A percentile compares a stretch with the other conserved stretches of the same genome.
Evolutionary conservation across 2,329 filamentous ascomycete genomes (phyloP).

Genomic region (Colletotrichum cordylinicola): DNA sequence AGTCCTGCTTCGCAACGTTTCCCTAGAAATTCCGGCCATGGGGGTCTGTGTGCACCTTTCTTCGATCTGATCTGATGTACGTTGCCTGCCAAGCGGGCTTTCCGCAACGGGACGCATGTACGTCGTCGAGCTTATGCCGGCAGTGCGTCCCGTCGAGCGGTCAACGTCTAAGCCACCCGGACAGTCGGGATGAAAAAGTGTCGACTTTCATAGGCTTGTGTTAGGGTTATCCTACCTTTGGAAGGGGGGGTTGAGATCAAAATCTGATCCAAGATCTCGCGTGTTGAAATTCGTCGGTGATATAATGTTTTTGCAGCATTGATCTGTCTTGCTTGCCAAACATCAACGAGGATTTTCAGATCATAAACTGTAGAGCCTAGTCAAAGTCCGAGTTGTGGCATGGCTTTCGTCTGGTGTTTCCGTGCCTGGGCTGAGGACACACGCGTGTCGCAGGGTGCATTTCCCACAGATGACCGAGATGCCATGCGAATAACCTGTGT

Average conservation of each 20-base stretch:
- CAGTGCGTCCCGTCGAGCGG: background rate
- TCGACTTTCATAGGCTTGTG: background rate
- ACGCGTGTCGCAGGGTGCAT: background rate
- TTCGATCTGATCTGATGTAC: background rate
- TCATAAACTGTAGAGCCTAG: background rate
- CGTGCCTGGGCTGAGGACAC: background rate
- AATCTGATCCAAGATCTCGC: background rate
- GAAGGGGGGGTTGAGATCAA: background rate
- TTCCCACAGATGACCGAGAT: background rate
- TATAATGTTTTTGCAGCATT: background rate
- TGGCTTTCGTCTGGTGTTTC: background rate
- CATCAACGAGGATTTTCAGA: background rate
- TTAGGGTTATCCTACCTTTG: background rate
- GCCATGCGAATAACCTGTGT: background rate
- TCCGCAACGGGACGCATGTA: background rate
- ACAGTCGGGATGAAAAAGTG: background rate
- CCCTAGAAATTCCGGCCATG: background rate
- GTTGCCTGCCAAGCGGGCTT: background rate
- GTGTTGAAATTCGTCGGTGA: background rate
- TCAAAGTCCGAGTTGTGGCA: fast-evolving
- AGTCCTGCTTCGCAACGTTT: background rate
- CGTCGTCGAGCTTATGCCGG: background rate
- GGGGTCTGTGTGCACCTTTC: background rate
- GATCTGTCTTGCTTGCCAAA: background rate
- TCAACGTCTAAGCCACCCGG: background rate